Percentiles rank a stretch among this genome's conserved stretches.
Evolutionary conservation across 1,284 basidiomycete genomes (phyloP).

Genomic region (Cronartium quercuum): DNA sequence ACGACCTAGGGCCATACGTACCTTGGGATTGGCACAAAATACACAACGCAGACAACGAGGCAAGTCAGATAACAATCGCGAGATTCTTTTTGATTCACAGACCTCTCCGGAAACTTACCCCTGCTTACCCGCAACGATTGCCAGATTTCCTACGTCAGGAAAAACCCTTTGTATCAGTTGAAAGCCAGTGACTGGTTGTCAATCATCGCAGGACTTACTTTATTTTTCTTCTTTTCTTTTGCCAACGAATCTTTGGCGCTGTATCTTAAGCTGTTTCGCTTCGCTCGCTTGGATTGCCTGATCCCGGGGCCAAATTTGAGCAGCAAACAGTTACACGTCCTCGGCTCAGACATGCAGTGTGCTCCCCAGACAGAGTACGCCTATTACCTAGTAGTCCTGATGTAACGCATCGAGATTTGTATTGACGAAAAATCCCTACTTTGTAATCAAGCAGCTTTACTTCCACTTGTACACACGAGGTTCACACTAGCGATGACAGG

Average conservation of each 20-base stretch:
- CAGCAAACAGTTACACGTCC: no score
- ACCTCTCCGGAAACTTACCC: neutral
- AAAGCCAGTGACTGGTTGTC: conserved; percentile 14
- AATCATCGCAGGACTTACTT: conserved; percentile 8
- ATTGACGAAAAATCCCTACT: no score
- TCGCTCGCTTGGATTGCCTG: neutral
- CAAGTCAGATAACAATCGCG: no score
- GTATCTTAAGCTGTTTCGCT: neutral
- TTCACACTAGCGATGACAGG: no score
- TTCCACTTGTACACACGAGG: no score
- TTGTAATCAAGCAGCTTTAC: no score
- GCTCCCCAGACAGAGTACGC: no score
- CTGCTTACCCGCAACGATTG: neutral
- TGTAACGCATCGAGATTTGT: no score
- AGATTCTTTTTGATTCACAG: neutral
- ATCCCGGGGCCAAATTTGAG: neutral
- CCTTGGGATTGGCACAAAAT: conserved; percentile 25
- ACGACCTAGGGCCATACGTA: conserved; percentile 15
- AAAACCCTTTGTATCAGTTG: conserved; percentile 13
- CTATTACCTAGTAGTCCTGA: no score
- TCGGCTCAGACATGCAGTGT: no score
- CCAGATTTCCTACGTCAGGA: neutral
- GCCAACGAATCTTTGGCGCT: conserved; percentile 25
- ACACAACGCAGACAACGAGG: conserved; percentile 23
- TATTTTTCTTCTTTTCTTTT: conserved; percentile 33